phyloP scores from a whole-genome alignment of 225 moss, liverwort and hornwort species.

The Physcomitrellopsis africana region DNA sequence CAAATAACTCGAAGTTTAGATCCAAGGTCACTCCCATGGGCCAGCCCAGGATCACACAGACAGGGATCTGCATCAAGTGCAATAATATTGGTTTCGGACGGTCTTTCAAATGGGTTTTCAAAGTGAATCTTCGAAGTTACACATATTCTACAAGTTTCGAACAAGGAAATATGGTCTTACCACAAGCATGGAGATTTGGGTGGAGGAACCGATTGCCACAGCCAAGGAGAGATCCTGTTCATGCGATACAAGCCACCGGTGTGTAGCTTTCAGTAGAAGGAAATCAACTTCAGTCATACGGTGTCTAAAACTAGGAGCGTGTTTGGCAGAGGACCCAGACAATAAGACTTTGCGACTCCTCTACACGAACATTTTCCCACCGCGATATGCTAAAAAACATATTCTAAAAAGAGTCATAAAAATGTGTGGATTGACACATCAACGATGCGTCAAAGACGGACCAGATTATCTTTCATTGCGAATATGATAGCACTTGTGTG shows the following conservation, averaged over 20 bases:
- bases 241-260: constrained; percentile 12
- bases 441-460: constrained; percentile 24
- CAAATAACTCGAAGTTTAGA: constrained; percentile 73
- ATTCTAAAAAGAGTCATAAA: not conserved
- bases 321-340: not conserved
- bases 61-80: constrained; percentile 54
- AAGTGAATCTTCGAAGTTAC: not conserved
- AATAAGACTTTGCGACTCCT: not conserved
- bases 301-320: not conserved
- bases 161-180: constrained; percentile 29
- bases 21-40: constrained; percentile 67
- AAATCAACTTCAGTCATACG: not conserved
- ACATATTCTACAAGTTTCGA: not conserved
- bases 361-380: not conserved
- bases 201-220: constrained; percentile 83
- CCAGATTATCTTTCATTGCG: constrained; percentile 79
- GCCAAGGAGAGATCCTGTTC: constrained; percentile 71
- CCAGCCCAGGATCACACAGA: constrained; percentile 75
- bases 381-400: not conserved
- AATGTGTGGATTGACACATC: not conserved
- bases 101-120: too few relatives aligned
- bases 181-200: constrained; percentile 86
- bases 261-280: not conserved
- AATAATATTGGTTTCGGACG: too few relatives aligned
- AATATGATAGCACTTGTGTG: constrained; percentile 92